phyloP scores from a whole-genome alignment of 768 basidiomycete species.

The Scleroderma bovista region DNA sequence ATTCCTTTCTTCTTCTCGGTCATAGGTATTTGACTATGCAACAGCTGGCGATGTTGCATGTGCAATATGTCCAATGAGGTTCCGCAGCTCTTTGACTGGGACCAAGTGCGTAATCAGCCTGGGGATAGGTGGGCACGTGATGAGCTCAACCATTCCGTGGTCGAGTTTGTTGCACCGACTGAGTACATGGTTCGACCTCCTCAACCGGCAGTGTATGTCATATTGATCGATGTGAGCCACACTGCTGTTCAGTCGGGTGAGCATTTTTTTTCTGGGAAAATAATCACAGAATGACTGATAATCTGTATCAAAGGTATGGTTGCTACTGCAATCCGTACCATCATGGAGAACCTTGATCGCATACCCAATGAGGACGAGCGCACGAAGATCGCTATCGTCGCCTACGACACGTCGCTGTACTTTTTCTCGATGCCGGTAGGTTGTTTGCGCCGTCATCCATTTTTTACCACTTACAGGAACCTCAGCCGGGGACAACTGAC shows the following conservation, averaged over 20 bases:
- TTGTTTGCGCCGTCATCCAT: background rate
- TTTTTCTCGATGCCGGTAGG: slow-evolving; percentile 88
- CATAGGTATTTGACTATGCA: slow-evolving; percentile 4
- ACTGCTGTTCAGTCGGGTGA: slow-evolving; percentile 82
- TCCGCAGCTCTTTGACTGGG: slow-evolving; percentile 98
- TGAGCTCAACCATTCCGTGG: slow-evolving; percentile 89
- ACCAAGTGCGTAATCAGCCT: slow-evolving; percentile 87
- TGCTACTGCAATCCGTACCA: slow-evolving; percentile 94
- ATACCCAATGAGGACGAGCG: slow-evolving; percentile 92
- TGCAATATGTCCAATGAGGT: slow-evolving; percentile 98
- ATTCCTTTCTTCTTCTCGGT: slow-evolving; percentile 4
- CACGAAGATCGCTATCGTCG: slow-evolving; percentile 89
- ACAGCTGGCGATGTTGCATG: slow-evolving; percentile 97
- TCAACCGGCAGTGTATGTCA: slow-evolving; percentile 94
- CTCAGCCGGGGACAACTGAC: slow-evolving; percentile 64
- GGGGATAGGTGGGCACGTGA: slow-evolving; percentile 93
- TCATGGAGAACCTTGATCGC: slow-evolving; percentile 90
- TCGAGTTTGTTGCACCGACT: slow-evolving; percentile 96
- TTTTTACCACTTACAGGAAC: background rate
- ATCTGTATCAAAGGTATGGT: slow-evolving; percentile 71
- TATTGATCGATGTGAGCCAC: slow-evolving; percentile 96
- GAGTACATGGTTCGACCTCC: slow-evolving; percentile 99
- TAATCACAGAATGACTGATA: background rate
- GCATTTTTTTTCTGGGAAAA: slow-evolving; percentile 7
- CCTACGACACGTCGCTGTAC: slow-evolving; percentile 87